Base-by-base conservation (phyloP, 371 early-diverging fungal genomes). In the Parasitella parasitica region DNA sequence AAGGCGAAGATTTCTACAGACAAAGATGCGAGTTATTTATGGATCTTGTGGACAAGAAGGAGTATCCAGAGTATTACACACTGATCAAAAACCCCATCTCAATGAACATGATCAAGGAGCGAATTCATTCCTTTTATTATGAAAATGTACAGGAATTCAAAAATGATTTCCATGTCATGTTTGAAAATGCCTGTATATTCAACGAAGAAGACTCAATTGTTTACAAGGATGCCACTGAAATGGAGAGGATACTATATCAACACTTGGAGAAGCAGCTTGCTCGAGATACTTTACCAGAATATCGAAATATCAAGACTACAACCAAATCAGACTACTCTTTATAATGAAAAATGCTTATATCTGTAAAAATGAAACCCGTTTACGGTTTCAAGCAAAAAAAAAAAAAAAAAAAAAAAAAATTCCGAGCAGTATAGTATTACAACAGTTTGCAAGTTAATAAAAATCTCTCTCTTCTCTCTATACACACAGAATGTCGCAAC, bases 21-120 rank as follows among this genome's bases (percentile, higher is more conserved):
- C 80, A 74, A 52, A 81, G 89, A 43, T 75, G 84, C 55, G 83
- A 84, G 26, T 66, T 93, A 35, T 95, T 94, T 65, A 66, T 86
- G 72, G 89, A 89, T 48, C 69, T 94, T 35, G 93, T 92, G 9
- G 86, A 85, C 71, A 86, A 84, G 63, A 76, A 80, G 51, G 84
- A 86, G 37, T 94, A 94, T 63, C 94, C 97, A 0, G 81, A 89
- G 50, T 95, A 95, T 70, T 95, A 95, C 72, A 72, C 82, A 54
- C 77, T 92, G 69, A 97, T 97, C 69, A 76, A 81, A 43, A 80
- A 81, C n/a, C 97, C 96, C 6, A 94, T 97, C 39, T 85, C 91
- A 11, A 81, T 93, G 84, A 81, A 82, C 27, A 78, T 85, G 59
- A 88, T 91, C 70, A 83, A 86, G 63, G 81, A 79, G 59, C 74